Evolutionary conservation across 495 filamentous ascomycete species (phyloP).

Genomic region (Penicillium salamii): DNA sequence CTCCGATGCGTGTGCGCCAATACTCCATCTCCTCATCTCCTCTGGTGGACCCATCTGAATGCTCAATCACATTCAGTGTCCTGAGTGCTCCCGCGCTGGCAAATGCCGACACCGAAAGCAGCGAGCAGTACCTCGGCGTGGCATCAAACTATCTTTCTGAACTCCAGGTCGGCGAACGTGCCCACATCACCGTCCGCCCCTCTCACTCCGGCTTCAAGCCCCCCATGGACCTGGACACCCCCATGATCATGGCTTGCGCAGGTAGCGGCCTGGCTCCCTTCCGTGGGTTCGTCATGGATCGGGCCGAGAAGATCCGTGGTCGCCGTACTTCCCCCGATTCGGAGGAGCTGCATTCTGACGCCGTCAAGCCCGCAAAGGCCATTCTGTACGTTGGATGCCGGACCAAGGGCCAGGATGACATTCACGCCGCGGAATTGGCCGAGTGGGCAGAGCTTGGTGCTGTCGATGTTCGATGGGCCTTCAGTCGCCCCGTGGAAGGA

Average conservation of each 20-base stretch:
- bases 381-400: constrained; percentile 66
- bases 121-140: constrained; percentile 50
- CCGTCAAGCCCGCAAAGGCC: constrained; percentile 49
- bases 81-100: constrained; percentile 54
- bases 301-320: constrained; percentile 51
- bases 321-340: constrained; percentile 30
- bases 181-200: constrained; percentile 58
- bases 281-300: constrained; percentile 68
- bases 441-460: constrained; percentile 57
- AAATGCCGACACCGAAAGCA: constrained; percentile 15
- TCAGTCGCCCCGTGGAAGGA: constrained; percentile 38
- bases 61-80: constrained; percentile 65
- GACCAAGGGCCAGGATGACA: constrained; percentile 52
- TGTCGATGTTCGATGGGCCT: constrained; percentile 57
- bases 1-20: constrained; percentile 71
- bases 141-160: constrained; percentile 58
- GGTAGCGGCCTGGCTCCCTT: constrained; percentile 65
- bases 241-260: constrained; percentile 62
- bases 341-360: constrained; percentile 10
- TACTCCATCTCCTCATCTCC: constrained; percentile 82
- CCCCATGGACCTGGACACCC: constrained; percentile 56
- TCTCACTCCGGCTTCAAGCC: constrained; percentile 64
- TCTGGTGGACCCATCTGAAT: constrained; percentile 51
- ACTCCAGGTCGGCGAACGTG: constrained; percentile 55
- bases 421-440: constrained; percentile 59